phyloP scores from a whole-genome alignment of 495 filamentous ascomycete genomes.

The Tuber magnatum region DNA sequence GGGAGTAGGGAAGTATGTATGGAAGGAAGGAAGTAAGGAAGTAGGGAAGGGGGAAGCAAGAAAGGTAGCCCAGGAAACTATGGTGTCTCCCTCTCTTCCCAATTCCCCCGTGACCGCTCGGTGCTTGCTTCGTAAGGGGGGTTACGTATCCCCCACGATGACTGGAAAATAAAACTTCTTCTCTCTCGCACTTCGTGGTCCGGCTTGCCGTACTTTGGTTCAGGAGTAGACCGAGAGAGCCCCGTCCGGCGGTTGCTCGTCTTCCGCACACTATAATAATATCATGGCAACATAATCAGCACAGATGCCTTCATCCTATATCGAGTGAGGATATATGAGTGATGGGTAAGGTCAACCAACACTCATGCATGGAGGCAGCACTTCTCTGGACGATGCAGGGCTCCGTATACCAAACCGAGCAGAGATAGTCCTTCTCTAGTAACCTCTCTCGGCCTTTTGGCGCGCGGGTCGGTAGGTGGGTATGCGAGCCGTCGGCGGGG shows the following conservation, averaged over 20 bases:
- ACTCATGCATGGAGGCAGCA: neutral
- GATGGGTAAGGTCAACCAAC: neutral
- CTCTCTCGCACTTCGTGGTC: neutral
- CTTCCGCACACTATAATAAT: neutral
- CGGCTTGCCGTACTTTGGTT: neutral
- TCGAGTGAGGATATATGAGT: neutral
- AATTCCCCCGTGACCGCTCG: neutral
- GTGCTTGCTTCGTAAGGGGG: neutral
- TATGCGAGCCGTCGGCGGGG: too few relatives aligned
- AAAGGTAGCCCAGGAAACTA: neutral
- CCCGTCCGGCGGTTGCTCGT: neutral
- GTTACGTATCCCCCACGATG: neutral
- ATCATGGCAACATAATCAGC: neutral
- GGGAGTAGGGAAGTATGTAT: neutral
- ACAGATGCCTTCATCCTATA: neutral
- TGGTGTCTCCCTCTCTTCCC: neutral
- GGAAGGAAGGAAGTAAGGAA: neutral
- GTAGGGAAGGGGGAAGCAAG: neutral
- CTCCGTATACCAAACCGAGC: neutral
- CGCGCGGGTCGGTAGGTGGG: neutral
- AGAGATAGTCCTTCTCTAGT: neutral
- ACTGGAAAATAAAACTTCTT: too few relatives aligned
- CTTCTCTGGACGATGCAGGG: neutral
- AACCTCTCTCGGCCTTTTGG: neutral
- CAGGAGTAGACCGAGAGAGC: neutral